Percentiles rank a stretch among this genome's conserved stretches.
phyloP scores from a whole-genome alignment of 2,329 filamentous ascomycete genomes.

The Venturia carpophila region DNA sequence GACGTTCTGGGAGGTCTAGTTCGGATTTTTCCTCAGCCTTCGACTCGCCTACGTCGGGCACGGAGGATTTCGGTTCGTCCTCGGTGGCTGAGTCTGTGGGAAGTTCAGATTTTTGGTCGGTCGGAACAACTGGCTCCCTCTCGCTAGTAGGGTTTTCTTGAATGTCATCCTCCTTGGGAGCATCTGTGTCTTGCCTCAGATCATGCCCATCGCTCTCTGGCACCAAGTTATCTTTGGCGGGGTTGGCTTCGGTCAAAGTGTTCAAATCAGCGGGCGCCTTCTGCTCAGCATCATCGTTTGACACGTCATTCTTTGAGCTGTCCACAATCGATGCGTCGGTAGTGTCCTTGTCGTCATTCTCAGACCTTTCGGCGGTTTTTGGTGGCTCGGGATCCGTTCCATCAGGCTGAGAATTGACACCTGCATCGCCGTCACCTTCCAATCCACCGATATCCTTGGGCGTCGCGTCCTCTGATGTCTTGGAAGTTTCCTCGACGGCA shows the following conservation, averaged over 20 bases:
- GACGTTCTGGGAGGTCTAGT: not conserved
- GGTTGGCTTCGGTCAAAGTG: not conserved
- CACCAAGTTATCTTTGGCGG: not conserved
- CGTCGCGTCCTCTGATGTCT: not conserved
- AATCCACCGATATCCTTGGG: not conserved
- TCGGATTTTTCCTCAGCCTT: not conserved
- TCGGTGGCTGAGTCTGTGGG: not conserved
- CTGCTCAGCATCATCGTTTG: not conserved
- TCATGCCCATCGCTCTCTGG: not conserved
- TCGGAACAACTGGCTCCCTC: not conserved
- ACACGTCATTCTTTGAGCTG: not conserved
- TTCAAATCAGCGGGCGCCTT: not conserved
- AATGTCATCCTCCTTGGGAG: not conserved
- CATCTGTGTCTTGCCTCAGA: not conserved
- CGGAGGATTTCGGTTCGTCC: not conserved
- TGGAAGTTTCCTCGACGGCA: not conserved
- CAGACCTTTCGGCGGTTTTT: not conserved
- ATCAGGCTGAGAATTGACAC: not conserved
- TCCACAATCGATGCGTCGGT: not conserved
- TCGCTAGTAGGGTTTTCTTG: not conserved
- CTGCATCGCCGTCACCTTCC: constrained; percentile 3
- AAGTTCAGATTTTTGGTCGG: not conserved
- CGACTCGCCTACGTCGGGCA: not conserved
- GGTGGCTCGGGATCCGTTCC: not conserved
- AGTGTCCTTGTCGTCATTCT: not conserved